These are phyloP conservation scores for Periglandula ipomoeae DNA, from an alignment of 2,329 filamentous ascomycete genomes.

Conservation along the genomic window DNA sequence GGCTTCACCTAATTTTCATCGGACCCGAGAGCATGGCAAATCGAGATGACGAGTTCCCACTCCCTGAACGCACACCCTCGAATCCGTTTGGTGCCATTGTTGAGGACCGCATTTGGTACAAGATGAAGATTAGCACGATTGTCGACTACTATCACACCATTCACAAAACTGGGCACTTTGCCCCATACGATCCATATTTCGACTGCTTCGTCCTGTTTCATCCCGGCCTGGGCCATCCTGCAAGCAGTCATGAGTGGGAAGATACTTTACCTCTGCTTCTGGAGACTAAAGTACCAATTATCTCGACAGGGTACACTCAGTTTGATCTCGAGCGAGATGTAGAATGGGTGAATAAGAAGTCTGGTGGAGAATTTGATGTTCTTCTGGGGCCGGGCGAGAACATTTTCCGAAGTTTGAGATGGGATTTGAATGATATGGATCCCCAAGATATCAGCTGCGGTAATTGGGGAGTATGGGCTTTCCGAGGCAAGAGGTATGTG, in stretches of 20 bases:
- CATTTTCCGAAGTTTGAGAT: constrained; percentile 81
- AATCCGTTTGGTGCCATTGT: constrained; percentile 94
- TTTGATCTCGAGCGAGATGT: constrained; percentile 91
- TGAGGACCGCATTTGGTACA: constrained; percentile 79
- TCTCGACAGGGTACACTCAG: constrained; percentile 93
- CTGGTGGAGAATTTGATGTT: constrained; percentile 83
- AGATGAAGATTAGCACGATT: constrained; percentile 94
- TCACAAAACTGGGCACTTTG: constrained; percentile 82
- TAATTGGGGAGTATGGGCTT: constrained; percentile 96
- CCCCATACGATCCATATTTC: constrained; percentile 95
- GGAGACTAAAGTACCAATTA: constrained; percentile 90
- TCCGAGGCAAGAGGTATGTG: constrained; percentile 85
- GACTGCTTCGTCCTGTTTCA: constrained; percentile 97
- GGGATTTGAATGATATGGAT: constrained; percentile 95
- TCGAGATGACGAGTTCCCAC: constrained; percentile 83
- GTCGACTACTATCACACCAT: constrained; percentile 98
- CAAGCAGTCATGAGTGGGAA: constrained; percentile 87
- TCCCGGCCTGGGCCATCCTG: constrained; percentile 88
- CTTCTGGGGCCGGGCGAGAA: constrained; percentile 91
- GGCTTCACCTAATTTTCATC: constrained; percentile 87
- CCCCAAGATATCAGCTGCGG: constrained; percentile 90
- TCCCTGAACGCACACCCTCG: constrained; percentile 71
- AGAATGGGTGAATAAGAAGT: constrained; percentile 78
- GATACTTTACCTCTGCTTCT: constrained; percentile 82
- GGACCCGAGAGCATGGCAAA: constrained; percentile 94